Evolutionary conservation across 495 filamentous ascomycete species (phyloP), one percentile per base, ranked within the genome.

Genomic region (Aspergillus saccharolyticus): DNA sequence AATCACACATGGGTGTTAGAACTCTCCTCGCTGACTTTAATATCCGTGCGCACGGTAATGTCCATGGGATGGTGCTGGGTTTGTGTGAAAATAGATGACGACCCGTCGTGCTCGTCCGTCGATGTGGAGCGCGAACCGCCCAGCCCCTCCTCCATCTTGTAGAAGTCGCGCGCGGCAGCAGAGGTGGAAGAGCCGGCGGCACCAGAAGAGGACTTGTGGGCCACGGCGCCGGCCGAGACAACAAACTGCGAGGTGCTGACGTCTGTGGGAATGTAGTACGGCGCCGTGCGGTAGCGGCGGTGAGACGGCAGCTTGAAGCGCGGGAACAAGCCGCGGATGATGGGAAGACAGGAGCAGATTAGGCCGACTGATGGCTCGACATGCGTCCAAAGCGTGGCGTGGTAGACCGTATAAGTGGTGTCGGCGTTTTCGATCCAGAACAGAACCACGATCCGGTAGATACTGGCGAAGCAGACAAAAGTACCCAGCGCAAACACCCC

Each of bases 301-400:
- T 50, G 47, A 5, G 54, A 53, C 3, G 56, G 61, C 33, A 71
- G 20, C 22, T 70, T 72, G 51, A 78, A 61, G 7, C 65, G 68
- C 0, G 74, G 71, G 54, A 85, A 66, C 1, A 85, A 63, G 18
- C 83, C 81, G 1, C 80, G 74, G 15, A 83, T 72, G 7, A 80
- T 83, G 10, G 83, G 80, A 0, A 85, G 72, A 60, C 80, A 85
- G 21, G 78, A 76, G 56, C 80, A 85, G 51, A 77, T 79, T 14
- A 85, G 73, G 6, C 78, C 82, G 16, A 80, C 78, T 56, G 74
- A 79, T 1, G 83, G 73, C 65, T 87, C 83, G 50, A 81, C 72
- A 42, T 80, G 77, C 21, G 79, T 82, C 84, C 84, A 87, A 39
- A 79, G 74, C 0, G 79, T 78, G 1, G 76, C 74, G 52, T 80